Base-by-base conservation (phyloP, 73 alveolate genomes). In the Breviolum minutum region DNA sequence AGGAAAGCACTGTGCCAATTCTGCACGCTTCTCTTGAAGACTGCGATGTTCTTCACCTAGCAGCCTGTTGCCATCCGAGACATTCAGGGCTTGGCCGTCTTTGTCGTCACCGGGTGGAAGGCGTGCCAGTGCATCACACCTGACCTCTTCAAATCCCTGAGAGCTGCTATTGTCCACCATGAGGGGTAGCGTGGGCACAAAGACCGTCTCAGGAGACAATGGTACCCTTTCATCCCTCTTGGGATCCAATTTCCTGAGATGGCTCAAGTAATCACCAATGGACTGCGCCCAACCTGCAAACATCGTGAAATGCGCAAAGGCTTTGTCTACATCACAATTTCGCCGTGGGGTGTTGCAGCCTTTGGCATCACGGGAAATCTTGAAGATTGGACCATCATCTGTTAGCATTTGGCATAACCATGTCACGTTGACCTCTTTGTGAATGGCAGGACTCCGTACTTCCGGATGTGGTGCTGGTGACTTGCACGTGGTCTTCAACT, bases 301-400 rank as follows among this genome's bases (percentile, higher is more conserved):
- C 95, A 88, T 88, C 16, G 95, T 88, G 79, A 88, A 88, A 63
- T 88, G 95, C 62, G 95, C 95, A n/a, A 88, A 88, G 95, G 95
- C 95, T 68, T 88, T 88, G 95, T 88, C 95, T 29, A 88, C 97
- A 14, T 91, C 97, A 19, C 70, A 63, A n/a, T 91, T 91, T 22
- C 97, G 97, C 30, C 97, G 88, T 27, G 97, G 97, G 2, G 97
- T 91, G 80, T 77, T 71, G 89, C 97, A 91, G 54, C 89, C 80
- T 20, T 40, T 60, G 66, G 80, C 89, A 19, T 84, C 97, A 60
- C 97, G 97, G 60, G 71, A 87, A 16, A 91, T 61, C 89, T 68
- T 71, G 32, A 91, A 63, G 70, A 24, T 27, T 32, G 64, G 83
- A 32, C 94, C 89, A 40, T 91, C 79, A 22, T 69, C 87, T 29